Evolutionary conservation across 345 rosid genomes (phyloP).

Genomic region (Garcia nutans): DNA sequence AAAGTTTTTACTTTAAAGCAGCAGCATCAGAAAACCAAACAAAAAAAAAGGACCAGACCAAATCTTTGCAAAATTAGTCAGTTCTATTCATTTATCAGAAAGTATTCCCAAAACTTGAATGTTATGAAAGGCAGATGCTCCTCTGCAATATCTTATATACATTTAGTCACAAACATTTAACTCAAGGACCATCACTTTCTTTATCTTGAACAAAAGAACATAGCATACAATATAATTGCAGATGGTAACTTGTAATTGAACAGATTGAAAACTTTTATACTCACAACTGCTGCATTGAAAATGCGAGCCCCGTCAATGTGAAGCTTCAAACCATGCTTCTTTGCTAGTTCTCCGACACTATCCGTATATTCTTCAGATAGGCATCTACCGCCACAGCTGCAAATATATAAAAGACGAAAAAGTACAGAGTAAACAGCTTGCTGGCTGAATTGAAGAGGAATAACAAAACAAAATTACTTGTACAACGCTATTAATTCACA

Average conservation of each 20-base stretch:
- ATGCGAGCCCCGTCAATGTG: conserved; percentile 97
- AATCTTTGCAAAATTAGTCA: background rate
- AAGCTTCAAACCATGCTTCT: conserved; percentile 80
- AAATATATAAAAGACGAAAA: conserved; percentile 10
- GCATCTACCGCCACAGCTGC: conserved; percentile 88
- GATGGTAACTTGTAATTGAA: background rate
- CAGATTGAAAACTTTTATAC: conserved; percentile 29
- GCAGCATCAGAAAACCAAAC: background rate
- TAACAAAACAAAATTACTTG: background rate
- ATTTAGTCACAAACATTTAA: background rate
- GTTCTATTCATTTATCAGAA: background rate
- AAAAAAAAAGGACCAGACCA: background rate
- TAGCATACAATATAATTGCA: background rate
- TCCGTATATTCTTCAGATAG: conserved; percentile 65
- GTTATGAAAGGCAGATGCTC: background rate
- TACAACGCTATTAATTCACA: too few species aligned
- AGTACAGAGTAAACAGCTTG: background rate
- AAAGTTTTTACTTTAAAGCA: background rate
- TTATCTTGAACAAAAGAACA: background rate
- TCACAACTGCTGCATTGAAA: conserved; percentile 85
- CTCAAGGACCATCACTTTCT: background rate
- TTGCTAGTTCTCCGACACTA: conserved; percentile 72
- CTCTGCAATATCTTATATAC: background rate
- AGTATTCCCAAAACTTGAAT: background rate
- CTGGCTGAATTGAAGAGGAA: background rate